Conservation (phyloP, 2,329 filamentous ascomycete genomes). For the Chrysoporthe deuterocubensis region DNA sequence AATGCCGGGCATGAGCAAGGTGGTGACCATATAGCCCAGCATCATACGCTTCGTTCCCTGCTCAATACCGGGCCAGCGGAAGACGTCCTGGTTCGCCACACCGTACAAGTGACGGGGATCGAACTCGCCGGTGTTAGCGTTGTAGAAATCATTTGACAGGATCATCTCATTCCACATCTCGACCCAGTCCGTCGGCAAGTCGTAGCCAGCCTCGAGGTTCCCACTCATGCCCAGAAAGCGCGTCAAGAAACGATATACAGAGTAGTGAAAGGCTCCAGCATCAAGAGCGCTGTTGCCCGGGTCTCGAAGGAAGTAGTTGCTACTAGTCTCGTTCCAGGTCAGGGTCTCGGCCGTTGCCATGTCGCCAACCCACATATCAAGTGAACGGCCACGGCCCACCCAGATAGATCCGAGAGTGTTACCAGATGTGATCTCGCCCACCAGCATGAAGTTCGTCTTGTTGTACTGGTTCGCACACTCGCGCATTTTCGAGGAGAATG, state of each 20-base stretch:
- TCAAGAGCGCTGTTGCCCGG: constrained; percentile 54
- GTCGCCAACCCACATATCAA: constrained; percentile 29
- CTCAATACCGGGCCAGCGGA: constrained; percentile 64
- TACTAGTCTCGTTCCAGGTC: constrained; percentile 28
- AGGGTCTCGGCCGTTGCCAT: constrained; percentile 28
- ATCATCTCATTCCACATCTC: constrained; percentile 61
- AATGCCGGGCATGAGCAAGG: constrained; percentile 63
- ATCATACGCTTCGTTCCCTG: constrained; percentile 62
- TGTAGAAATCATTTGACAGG: constrained; percentile 62
- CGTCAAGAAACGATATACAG: constrained; percentile 37
- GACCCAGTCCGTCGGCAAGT: constrained; percentile 44
- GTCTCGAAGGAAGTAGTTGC: constrained; percentile 56
- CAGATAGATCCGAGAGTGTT: constrained; percentile 64
- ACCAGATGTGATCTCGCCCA: constrained; percentile 65
- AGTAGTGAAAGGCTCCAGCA: constrained; percentile 47
- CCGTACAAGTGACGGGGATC: constrained; percentile 69
- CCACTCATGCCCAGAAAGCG: constrained; percentile 40
- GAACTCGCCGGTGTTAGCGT: constrained; percentile 62
- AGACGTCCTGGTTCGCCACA: constrained; percentile 68
- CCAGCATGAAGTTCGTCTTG: constrained; percentile 66
- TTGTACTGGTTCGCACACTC: constrained; percentile 58
- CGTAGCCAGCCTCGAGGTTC: constrained; percentile 38
- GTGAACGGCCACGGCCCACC: constrained; percentile 62
- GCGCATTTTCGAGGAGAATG: constrained; percentile 59
- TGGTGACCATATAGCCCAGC: constrained; percentile 61